Evolutionary conservation across 139 green algal species (phyloP), one percentile per base, ranked within the genome.

Genomic region (Pseudopediastrum boryanum): DNA sequence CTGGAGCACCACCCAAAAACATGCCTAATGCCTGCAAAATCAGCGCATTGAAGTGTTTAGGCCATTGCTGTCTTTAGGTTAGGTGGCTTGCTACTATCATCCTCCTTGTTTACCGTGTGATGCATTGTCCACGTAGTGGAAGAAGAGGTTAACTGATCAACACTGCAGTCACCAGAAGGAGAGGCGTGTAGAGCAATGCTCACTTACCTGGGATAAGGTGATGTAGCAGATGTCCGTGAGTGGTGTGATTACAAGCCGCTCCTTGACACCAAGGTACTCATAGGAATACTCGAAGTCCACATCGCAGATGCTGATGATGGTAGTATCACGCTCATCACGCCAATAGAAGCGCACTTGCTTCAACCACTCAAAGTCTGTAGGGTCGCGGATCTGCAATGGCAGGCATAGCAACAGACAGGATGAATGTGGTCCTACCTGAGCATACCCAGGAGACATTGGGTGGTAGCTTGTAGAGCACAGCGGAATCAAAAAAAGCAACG

Each of bases 171-270:
- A n/a, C n/a, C n/a, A n/a, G n/a, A n/a, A n/a, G n/a, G n/a, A n/a
- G n/a, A n/a, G n/a, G 48, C 48, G 48, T 58, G 48, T 58, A 19
- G 16, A 19, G 16, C 48, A 58, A 19, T 19, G 16, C 48, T 35
- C 38, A 4, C 59, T 9, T 52, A 86, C 81, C 68, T 97, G 94
- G 3, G 91, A 96, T 25, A 98, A 86, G 19, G 95, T 98, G 83
- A 98, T 92, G 88, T 98, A 98, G 90, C 95, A 98, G 58, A 96
- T 88, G 73, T 98, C 95, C 19, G 95, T 98, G 16, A 98, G 86
- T 0, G 95, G 95, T 12, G 95, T 98, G 86, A 98, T 94, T 21
- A 98, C 95, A 51, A 98, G 87, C 3, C 95, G 89, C 90, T 98
- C 95, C 88, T 98, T 98, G 8, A 98, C 93, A 33, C 94, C 92